A percentile compares a stretch with the other conserved stretches of the same genome.
Conservation (phyloP, 768 basidiomycete genomes). For the Tricholoma terreum region DNA sequence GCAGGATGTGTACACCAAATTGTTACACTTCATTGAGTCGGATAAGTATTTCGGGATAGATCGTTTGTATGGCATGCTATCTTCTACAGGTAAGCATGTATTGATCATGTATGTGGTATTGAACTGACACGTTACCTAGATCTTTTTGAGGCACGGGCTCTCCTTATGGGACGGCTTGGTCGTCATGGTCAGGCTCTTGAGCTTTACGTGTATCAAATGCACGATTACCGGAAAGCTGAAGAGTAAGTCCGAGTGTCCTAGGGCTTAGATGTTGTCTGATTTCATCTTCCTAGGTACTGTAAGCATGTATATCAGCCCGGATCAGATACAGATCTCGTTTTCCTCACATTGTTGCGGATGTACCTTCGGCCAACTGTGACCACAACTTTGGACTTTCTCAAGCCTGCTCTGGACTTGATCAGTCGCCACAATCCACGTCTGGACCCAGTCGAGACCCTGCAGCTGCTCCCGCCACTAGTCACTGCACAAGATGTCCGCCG, state of each 20-base stretch:
- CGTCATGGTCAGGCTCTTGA: slow-evolving; percentile 94
- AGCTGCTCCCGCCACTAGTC: slow-evolving; percentile 88
- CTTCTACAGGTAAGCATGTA: slow-evolving; percentile 61
- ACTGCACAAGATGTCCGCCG: slow-evolving; percentile 73
- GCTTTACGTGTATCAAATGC: slow-evolving; percentile 85
- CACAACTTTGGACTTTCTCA: slow-evolving; percentile 54
- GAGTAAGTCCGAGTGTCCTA: slow-evolving; percentile 47
- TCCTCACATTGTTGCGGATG: slow-evolving; percentile 80
- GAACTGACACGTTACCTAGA: slow-evolving; percentile 40
- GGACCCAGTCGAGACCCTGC: slow-evolving; percentile 77
- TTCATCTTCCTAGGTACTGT: slow-evolving; percentile 67
- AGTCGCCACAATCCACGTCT: slow-evolving; percentile 79
- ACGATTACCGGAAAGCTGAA: slow-evolving; percentile 85
- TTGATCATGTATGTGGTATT: not conserved
- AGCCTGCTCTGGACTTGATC: slow-evolving; percentile 86
- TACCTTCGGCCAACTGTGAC: slow-evolving; percentile 75
- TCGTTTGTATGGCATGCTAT: slow-evolving; percentile 77
- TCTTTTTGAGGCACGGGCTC: slow-evolving; percentile 87
- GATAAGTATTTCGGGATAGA: slow-evolving; percentile 73
- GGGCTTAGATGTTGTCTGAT: not conserved
- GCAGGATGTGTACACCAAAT: slow-evolving; percentile 56
- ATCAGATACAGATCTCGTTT: slow-evolving; percentile 59
- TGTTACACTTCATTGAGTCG: slow-evolving; percentile 72
- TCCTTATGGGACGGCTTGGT: slow-evolving; percentile 84
- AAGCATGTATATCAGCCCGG: slow-evolving; percentile 68